These are phyloP conservation scores for Myrica gale DNA, from an alignment of 306 rosid genomes.

Conservation along the genomic window DNA sequence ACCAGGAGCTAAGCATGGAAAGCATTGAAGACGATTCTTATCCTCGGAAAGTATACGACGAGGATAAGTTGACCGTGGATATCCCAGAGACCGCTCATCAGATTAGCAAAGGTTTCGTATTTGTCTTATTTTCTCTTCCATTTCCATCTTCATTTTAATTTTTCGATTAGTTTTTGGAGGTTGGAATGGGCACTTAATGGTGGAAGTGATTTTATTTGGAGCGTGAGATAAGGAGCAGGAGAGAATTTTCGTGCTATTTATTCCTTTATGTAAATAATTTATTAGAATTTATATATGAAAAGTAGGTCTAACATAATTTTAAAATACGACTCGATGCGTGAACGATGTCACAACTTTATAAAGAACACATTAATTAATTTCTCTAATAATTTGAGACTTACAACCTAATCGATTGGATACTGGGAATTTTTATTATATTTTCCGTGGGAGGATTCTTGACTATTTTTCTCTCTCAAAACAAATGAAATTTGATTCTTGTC, in stretches of 20 bases:
- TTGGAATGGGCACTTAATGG: no score
- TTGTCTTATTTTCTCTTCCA: not conserved
- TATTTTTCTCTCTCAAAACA: no score
- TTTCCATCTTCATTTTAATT: not conserved
- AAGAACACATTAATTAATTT: no score
- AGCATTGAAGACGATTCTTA: constrained; percentile 23
- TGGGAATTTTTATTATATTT: no score
- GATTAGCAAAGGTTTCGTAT: constrained; percentile 47
- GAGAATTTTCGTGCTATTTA: not conserved
- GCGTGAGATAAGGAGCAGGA: not conserved
- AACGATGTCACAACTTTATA: no score
- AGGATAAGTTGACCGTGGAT: constrained; percentile 22
- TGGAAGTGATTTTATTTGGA: not conserved
- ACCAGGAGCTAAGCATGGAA: not conserved
- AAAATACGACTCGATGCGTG: no score
- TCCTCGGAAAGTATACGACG: constrained; percentile 23
- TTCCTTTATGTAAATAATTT: not conserved
- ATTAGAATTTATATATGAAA: no score
- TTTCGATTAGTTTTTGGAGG: no score
- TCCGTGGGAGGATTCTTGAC: no score
- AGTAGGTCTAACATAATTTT: no score
- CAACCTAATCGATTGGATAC: not conserved
- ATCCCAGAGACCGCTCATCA: constrained; percentile 82
- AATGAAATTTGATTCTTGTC: not conserved
- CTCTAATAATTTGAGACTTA: no score